phyloP scores from a whole-genome alignment of 2,329 filamentous ascomycete species.

The Aspergillus intermedius region DNA sequence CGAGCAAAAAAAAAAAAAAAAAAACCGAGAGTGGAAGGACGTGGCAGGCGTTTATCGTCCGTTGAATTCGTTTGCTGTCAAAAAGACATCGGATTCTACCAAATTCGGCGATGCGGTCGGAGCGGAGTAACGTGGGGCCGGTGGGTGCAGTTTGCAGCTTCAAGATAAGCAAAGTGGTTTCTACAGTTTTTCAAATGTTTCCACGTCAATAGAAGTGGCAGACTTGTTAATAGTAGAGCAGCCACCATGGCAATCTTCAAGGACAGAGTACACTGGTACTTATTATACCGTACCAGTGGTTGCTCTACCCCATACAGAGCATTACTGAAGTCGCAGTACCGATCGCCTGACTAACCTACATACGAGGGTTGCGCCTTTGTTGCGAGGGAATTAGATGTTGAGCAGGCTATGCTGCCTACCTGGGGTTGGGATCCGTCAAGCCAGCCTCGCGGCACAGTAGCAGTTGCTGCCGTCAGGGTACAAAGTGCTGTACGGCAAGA shows the following conservation, averaged over 20 bases:
- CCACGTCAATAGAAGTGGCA: background rate
- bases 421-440: too few species aligned
- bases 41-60: background rate
- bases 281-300: too few species aligned
- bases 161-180: background rate
- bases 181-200: background rate
- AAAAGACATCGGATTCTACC: background rate
- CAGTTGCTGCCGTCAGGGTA: too few species aligned
- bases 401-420: too few species aligned
- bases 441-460: too few species aligned
- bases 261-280: too few species aligned
- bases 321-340: too few species aligned
- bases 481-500: too few species aligned
- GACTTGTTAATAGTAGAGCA: background rate
- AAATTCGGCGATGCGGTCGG: slow-evolving; percentile 13
- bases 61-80: background rate
- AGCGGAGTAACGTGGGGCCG: slow-evolving; percentile 11
- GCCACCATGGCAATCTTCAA: background rate
- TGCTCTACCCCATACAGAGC: too few species aligned
- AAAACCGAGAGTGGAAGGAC: background rate
- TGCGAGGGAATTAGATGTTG: too few species aligned
- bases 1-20: background rate
- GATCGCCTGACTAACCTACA: too few species aligned
- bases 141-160: background rate
- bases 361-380: too few species aligned